Conservation (phyloP, 164 flowering plant species). For the Tetracentron sinense region DNA sequence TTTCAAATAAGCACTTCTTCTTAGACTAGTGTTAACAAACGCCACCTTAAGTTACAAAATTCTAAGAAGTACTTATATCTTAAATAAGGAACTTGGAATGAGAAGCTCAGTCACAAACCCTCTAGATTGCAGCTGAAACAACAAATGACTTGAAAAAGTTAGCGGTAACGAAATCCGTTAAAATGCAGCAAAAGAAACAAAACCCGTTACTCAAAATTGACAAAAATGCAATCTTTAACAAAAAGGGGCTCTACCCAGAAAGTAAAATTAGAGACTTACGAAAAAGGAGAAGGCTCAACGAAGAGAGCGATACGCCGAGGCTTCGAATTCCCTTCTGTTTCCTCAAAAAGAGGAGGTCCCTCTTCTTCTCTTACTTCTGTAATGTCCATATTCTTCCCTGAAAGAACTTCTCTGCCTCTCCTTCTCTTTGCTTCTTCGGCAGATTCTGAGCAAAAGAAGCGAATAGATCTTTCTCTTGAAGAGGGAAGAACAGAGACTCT, state of each 20-base stretch:
- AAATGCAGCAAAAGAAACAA: neutral
- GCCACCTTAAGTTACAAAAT: too few species aligned
- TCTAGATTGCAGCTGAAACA: neutral
- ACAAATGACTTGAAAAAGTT: neutral
- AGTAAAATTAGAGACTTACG: slow-evolving; percentile 48
- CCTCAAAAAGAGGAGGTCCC: slow-evolving; percentile 44
- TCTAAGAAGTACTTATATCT: too few species aligned
- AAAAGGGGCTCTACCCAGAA: neutral
- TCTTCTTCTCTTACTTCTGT: slow-evolving; percentile 39
- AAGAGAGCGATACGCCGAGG: slow-evolving; percentile 91
- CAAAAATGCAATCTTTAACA: neutral
- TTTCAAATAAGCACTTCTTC: too few species aligned
- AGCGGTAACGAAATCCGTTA: neutral
- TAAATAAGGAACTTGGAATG: too few species aligned
- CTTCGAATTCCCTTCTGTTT: slow-evolving; percentile 39
- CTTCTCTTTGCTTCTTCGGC: neutral
- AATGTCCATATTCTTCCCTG: slow-evolving; percentile 42
- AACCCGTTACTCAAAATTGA: neutral
- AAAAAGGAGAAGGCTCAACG: slow-evolving; percentile 98
- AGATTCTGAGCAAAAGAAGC: slow-evolving; percentile 8
- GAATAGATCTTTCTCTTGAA: slow-evolving; percentile 20
- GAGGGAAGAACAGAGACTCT: slow-evolving; percentile 3
- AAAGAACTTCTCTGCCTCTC: slow-evolving; percentile 5
- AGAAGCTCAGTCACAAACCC: neutral
- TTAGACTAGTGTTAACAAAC: too few species aligned